A percentile compares a stretch with the other conserved stretches of the same genome.
Evolutionary conservation across 768 basidiomycete genomes (phyloP).

Genomic region (Suillus decipiens): DNA sequence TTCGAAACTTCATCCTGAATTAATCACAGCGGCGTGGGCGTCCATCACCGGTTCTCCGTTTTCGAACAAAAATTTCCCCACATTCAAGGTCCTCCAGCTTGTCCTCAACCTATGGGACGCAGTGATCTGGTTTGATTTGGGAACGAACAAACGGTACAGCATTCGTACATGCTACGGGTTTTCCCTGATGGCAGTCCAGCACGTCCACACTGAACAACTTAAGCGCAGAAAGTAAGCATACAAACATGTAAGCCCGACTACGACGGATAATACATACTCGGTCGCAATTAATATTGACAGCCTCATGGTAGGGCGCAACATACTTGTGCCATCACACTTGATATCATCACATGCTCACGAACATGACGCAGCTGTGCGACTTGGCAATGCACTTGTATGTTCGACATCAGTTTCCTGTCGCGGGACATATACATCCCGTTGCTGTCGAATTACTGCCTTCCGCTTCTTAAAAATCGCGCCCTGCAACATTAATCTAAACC

Average conservation of each 20-base stretch:
- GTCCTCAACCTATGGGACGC: no score
- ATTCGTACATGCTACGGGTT: background rate
- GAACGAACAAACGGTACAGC: background rate
- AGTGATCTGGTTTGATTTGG: background rate
- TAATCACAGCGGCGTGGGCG: background rate
- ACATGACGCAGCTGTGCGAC: background rate
- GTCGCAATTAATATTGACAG: background rate
- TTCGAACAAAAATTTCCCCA: background rate
- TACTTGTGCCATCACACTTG: background rate
- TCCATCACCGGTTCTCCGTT: background rate
- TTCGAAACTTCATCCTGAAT: background rate
- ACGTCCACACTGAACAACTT: background rate
- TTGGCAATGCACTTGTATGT: background rate
- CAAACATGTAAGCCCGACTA: background rate
- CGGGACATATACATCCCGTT: background rate
- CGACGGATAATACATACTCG: background rate
- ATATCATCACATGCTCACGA: background rate
- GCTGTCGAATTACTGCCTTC: background rate
- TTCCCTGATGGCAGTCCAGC: background rate
- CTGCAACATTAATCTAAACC: no score
- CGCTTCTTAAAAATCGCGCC: background rate
- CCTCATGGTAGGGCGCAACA: background rate
- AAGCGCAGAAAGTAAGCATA: background rate
- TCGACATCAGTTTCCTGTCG: background rate
- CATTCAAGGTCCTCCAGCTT: no score